phyloP scores from a whole-genome alignment of 1,284 basidiomycete species.

The Meripilus lineatus region DNA sequence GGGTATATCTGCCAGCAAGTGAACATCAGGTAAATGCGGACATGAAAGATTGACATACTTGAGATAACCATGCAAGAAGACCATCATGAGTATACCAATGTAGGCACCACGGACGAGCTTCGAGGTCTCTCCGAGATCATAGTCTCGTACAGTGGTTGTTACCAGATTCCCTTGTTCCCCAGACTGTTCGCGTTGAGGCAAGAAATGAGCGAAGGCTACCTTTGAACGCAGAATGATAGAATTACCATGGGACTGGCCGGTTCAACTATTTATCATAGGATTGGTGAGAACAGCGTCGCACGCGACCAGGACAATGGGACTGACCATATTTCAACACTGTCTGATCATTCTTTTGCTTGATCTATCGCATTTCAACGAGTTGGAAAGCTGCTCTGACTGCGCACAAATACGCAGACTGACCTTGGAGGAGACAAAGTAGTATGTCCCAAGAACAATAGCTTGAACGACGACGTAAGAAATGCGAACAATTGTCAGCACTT shows the following conservation, averaged over 20 bases:
- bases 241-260: constrained; percentile 55
- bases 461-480: constrained; percentile 80
- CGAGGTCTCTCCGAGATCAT: constrained; percentile 84
- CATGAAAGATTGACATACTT: constrained; percentile 32
- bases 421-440: constrained; percentile 71
- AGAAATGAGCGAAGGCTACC: neutral
- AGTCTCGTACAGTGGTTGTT: constrained; percentile 92
- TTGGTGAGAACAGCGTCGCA: too few species aligned
- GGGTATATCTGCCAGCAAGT: constrained; percentile 58
- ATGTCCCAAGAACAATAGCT: constrained; percentile 61
- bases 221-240: constrained; percentile 6
- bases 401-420: constrained; percentile 32
- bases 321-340: constrained; percentile 91
- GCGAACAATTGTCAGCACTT: constrained; percentile 79
- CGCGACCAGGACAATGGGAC: constrained; percentile 24
- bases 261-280: constrained; percentile 44
- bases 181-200: constrained; percentile 47
- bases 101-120: constrained; percentile 82
- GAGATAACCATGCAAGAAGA: constrained; percentile 83
- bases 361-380: constrained; percentile 50
- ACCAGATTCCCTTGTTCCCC: constrained; percentile 76
- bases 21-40: neutral
- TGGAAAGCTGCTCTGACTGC: constrained; percentile 1
- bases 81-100: constrained; percentile 85
- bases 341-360: constrained; percentile 93